A percentile compares a stretch with the other conserved stretches of the same genome.
These are phyloP conservation scores for Incumbomyces delicatus DNA, from an alignment of 2,329 filamentous ascomycete genomes.

Conservation along the genomic window DNA sequence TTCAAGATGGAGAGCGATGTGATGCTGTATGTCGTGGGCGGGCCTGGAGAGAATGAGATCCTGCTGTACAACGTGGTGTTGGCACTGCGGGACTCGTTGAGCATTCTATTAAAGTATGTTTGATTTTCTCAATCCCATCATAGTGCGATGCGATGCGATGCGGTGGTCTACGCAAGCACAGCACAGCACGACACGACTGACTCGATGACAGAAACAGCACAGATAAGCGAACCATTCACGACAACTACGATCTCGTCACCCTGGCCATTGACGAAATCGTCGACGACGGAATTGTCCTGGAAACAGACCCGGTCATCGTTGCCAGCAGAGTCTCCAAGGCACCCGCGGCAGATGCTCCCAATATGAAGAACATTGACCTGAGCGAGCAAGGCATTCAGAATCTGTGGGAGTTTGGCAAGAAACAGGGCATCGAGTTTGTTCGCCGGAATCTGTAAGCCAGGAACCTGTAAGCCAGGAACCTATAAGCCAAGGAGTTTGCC, in stretches of 20 bases:
- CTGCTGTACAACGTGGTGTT: constrained; percentile 90
- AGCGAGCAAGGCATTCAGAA: constrained; percentile 94
- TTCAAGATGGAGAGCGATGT: constrained; percentile 98
- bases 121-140: not conserved
- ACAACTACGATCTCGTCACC: constrained; percentile 95
- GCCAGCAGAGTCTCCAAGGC: constrained; percentile 86
- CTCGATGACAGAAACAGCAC: constrained; percentile 65
- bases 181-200: no score
- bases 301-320: constrained; percentile 92
- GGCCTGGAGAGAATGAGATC: constrained; percentile 91
- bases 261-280: constrained; percentile 92
- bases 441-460: constrained; percentile 45
- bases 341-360: constrained; percentile 75
- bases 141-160: no score
- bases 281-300: constrained; percentile 91
- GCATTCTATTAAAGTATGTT: constrained; percentile 83
- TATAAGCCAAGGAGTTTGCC: constrained; percentile 2
- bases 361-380: constrained; percentile 87
- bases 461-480: constrained; percentile 16
- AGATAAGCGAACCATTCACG: constrained; percentile 93
- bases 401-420: constrained; percentile 85
- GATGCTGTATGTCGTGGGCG: constrained; percentile 89
- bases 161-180: no score
- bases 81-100: constrained; percentile 79
- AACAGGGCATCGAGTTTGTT: constrained; percentile 81